Evolutionary conservation across 805 yeast species (phyloP), one percentile per base, ranked within the genome.

Genomic region (Nakazawaea ernobii): DNA sequence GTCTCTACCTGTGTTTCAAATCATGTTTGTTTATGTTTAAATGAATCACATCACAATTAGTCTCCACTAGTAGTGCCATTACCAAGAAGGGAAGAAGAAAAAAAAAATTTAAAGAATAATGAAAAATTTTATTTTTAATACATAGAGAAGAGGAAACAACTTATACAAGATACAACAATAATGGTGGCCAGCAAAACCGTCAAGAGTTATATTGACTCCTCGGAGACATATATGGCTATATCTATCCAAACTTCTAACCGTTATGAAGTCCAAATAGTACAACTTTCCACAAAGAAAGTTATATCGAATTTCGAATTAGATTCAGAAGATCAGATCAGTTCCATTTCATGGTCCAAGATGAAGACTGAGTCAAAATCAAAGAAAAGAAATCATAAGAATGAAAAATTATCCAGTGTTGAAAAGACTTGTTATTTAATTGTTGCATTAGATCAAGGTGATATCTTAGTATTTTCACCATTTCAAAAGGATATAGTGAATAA

Each of bases 251-350:
- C 74, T 42, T 66, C 66, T 14, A 75, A 77, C 35, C 61, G 73
- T 47, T 71, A 66, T 44, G 79, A 76, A 58, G 65, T 77, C 15
- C 75, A 67, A 54, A 65, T 76, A 47, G 70, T 53, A 55, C 70
- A 55, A 35, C 57, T 58, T 37, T 47, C 47, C 32, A 46, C 54
- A n/a, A 49, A 51, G 5, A 55, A 56, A n/a, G 50, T 62, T 40
- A 53, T 60, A 28, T 58, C 62, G 6, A 61, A 61, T 29, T 64
- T 70, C 46, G 79, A 73, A 54, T 62, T 77, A 35, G 69, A 66
- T 29, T 54, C 68, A 2, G 71, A 68, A 35, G 73, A 71, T 48
- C 57, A 55, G 29, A 61, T 76, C 17, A 51, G 60, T 8, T 52
- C 61, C 6, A 59, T 67, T 14, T 55, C 61, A 37, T 76, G 81